These are phyloP conservation scores for Scheffersomyces lignicola DNA, from an alignment of 1,139 yeast species.

Conservation along the genomic window DNA sequence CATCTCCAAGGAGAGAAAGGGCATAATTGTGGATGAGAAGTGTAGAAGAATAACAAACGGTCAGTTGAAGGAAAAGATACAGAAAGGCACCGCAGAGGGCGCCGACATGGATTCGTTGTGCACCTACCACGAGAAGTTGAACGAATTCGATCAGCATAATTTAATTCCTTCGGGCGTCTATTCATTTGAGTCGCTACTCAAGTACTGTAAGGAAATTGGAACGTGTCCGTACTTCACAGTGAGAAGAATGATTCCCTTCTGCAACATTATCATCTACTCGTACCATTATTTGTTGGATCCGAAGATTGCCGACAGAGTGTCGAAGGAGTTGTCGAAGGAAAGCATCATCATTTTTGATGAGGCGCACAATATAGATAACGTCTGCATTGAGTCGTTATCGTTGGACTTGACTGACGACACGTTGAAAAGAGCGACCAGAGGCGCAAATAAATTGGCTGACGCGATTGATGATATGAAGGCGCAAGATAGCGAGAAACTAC, in stretches of 20 bases:
- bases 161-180: constrained; percentile 90
- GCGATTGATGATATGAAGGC: constrained; percentile 81
- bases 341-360: constrained; percentile 95
- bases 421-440: constrained; percentile 50
- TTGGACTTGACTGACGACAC: constrained; percentile 63
- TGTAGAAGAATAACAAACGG: constrained; percentile 96
- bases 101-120: constrained; percentile 47
- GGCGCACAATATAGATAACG: constrained; percentile 98
- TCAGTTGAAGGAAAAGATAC: constrained; percentile 68
- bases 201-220: constrained; percentile 72
- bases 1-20: constrained; percentile 85
- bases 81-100: constrained; percentile 50
- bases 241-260: constrained; percentile 95
- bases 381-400: constrained; percentile 92
- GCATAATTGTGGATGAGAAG: constrained; percentile 93
- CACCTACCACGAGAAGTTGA: constrained; percentile 84
- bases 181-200: constrained; percentile 81
- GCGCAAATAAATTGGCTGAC: constrained; percentile 73
- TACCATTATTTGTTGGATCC: constrained; percentile 96
- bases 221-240: constrained; percentile 97
- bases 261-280: constrained; percentile 92
- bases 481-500: constrained; percentile 79
- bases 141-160: constrained; percentile 83
- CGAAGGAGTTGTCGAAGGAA: constrained; percentile 87
- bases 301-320: constrained; percentile 93